Conservation (phyloP, 306 rosid genomes). For the Canavalia gladiata region DNA sequence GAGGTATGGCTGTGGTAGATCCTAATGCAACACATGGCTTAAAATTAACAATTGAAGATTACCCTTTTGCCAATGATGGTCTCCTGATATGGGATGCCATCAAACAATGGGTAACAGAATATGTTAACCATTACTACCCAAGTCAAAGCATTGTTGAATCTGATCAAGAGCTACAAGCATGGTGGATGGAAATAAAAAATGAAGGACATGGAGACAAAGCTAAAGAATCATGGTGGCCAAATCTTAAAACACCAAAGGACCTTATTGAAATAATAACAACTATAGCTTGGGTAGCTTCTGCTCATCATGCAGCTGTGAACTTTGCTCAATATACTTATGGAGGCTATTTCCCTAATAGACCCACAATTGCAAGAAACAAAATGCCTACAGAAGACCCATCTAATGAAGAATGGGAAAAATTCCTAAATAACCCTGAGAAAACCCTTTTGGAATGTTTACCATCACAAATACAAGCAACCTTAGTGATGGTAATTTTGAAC, state of each 20-base stretch:
- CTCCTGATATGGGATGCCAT: constrained; percentile 63
- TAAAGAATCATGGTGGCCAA: constrained; percentile 64
- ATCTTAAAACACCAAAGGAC: constrained; percentile 50
- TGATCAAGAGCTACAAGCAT: constrained; percentile 61
- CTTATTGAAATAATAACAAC: constrained; percentile 50
- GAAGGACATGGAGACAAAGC: constrained; percentile 59
- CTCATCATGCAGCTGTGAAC: constrained; percentile 62
- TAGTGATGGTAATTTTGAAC: constrained; percentile 50
- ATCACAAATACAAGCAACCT: constrained; percentile 59
- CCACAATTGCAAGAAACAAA: constrained; percentile 52
- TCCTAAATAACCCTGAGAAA: constrained; percentile 47
- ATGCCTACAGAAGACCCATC: constrained; percentile 62
- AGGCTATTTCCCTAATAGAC: constrained; percentile 60
- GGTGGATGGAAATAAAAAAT: constrained; percentile 60
- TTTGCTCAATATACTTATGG: constrained; percentile 56
- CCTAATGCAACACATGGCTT: constrained; percentile 56
- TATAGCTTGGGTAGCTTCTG: constrained; percentile 58
- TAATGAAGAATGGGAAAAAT: constrained; percentile 54
- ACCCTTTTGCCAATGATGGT: constrained; percentile 65
- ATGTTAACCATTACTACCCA: constrained; percentile 61
- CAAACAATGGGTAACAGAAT: constrained; percentile 57
- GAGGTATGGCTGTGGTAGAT: constrained; percentile 61
- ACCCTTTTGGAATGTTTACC: constrained; percentile 58
- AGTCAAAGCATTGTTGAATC: constrained; percentile 39
- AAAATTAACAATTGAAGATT: constrained; percentile 60